Evolutionary conservation across 2,329 filamentous ascomycete genomes (phyloP), one percentile per base, ranked within the genome.

Genomic region (Beauveria medogensis): DNA sequence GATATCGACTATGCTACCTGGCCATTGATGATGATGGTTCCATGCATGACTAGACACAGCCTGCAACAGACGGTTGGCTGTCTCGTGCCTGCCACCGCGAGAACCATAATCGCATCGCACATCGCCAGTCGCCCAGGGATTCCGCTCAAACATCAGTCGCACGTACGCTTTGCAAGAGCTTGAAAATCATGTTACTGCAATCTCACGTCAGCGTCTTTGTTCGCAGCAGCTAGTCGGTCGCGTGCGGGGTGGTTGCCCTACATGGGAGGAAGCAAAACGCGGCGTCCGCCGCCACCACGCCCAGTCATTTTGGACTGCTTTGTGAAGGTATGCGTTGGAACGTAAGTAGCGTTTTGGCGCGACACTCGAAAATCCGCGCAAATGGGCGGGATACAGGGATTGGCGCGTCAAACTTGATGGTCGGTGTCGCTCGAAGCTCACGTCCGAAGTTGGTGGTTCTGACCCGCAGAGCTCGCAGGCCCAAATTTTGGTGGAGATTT

Each of bases 121-220:
- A 51, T 26, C 37, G 58, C 20, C 22, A 51, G n/a, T 37, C 46
- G 5, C 22, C 43, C 5, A 22, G 28, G 37, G 10, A 18, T 69
- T 86, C 34, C 14, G 65, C 14, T 34, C 18, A 40, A 5, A 9
- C 5, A 56, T 50, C 22, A 41, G 56, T 48, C n/a, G 14, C 24
- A 75, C 74, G 74, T 63, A 76, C 74, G 51, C 76, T 78, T 70
- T 87, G 92, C 10, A 97, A 84, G 44, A 97, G 88, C 81, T 94
- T 96, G 85, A 78, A 78, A 64, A 78, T 78, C 66, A 77, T 75
- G 69, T 78, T 78, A 79, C 74, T 76, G 54, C 12, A n/a, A 37
- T 12, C 18, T 6, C 10, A 73, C 68, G 65, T 64, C 46, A 59
- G 63, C 51, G 24, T 48, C 12, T 53, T 20, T 30, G 9, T 1